Evolutionary conservation across 495 filamentous ascomycete genomes (phyloP).

Genomic region (Friedmanniomyces endolithicus): DNA sequence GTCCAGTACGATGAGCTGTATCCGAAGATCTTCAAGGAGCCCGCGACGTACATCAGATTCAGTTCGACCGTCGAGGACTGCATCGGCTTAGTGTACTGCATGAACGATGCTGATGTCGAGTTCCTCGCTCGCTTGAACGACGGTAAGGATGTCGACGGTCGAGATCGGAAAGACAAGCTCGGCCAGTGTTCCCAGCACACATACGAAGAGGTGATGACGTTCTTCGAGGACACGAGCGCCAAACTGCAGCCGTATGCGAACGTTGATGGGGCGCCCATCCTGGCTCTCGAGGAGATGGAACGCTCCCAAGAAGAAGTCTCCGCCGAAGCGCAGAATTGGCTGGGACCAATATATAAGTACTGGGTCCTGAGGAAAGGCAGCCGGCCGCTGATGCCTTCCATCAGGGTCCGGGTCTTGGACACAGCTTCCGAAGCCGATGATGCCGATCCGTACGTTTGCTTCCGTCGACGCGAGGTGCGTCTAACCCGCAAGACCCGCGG

Average conservation of each 20-base stretch:
- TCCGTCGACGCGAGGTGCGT: slow-evolving; percentile 87
- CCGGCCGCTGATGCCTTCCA: slow-evolving; percentile 52
- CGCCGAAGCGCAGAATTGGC: slow-evolving; percentile 53
- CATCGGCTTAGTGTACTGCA: slow-evolving; percentile 74
- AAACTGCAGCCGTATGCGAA: slow-evolving; percentile 74
- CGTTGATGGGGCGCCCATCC: slow-evolving; percentile 71
- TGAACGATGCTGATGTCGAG: slow-evolving; percentile 76
- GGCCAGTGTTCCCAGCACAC: slow-evolving; percentile 69
- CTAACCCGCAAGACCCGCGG: slow-evolving; percentile 89
- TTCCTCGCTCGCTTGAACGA: slow-evolving; percentile 76
- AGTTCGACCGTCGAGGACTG: slow-evolving; percentile 96
- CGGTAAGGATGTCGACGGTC: slow-evolving; percentile 34
- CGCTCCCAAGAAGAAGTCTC: slow-evolving; percentile 62
- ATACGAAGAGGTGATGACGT: slow-evolving; percentile 88
- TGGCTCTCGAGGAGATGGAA: slow-evolving; percentile 69
- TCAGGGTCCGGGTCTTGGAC: slow-evolving; percentile 62
- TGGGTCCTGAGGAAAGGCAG: slow-evolving; percentile 68
- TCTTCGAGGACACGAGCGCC: slow-evolving; percentile 77
- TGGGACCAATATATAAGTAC: slow-evolving; percentile 79
- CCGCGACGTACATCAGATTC: slow-evolving; percentile 91
- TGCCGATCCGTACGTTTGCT: slow-evolving; percentile 93
- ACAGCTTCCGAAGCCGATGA: slow-evolving; percentile 87
- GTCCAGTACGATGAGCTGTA: slow-evolving; percentile 83
- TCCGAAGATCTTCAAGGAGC: slow-evolving; percentile 61
- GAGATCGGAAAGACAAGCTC: slow-evolving; percentile 36